Percentiles rank a stretch among this genome's conserved stretches.
Evolutionary conservation across 1,139 yeast genomes (phyloP).

Genomic region (Wickerhamomyces sp.): DNA sequence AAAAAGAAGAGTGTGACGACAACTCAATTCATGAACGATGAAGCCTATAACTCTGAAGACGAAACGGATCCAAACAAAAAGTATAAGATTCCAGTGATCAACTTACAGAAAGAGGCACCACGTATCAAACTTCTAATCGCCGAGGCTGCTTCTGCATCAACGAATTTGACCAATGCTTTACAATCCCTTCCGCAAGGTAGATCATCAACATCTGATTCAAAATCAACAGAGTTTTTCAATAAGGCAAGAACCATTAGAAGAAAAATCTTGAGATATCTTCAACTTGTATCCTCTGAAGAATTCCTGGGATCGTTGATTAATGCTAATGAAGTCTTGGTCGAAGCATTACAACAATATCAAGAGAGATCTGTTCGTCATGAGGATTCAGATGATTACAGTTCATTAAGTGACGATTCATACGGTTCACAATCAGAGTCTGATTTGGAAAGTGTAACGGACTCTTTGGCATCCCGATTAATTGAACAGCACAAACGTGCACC

Average conservation of each 20-base stretch:
- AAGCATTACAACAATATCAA: slow-evolving; percentile 66
- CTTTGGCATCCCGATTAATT: slow-evolving; percentile 29
- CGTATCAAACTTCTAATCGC: slow-evolving; percentile 66
- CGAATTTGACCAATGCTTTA: slow-evolving; percentile 64
- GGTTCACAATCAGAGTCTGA: slow-evolving; percentile 27
- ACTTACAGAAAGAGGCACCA: slow-evolving; percentile 68
- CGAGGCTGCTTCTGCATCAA: slow-evolving; percentile 70
- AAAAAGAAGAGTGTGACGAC: slow-evolving; percentile 26
- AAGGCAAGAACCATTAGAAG: slow-evolving; percentile 75
- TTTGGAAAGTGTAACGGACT: slow-evolving; percentile 22
- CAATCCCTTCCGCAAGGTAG: slow-evolving; percentile 43
- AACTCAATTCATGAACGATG: slow-evolving; percentile 39
- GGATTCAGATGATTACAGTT: slow-evolving; percentile 35
- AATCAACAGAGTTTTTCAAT: slow-evolving; percentile 54
- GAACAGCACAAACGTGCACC: slow-evolving; percentile 24
- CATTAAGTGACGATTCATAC: slow-evolving; percentile 23
- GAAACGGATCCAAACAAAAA: slow-evolving; percentile 44
- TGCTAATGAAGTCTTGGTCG: slow-evolving; percentile 86
- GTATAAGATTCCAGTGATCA: slow-evolving; percentile 62
- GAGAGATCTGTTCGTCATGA: slow-evolving; percentile 43
- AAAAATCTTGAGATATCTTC: slow-evolving; percentile 73
- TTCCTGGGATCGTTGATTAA: slow-evolving; percentile 78
- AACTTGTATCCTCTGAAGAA: slow-evolving; percentile 74
- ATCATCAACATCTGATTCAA: slow-evolving; percentile 55
- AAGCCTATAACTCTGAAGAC: slow-evolving; percentile 34